Evolutionary conservation across 176 grass and related monocot species (phyloP), one percentile per base, ranked within the genome.

Genomic region (Juncus inflexus): DNA sequence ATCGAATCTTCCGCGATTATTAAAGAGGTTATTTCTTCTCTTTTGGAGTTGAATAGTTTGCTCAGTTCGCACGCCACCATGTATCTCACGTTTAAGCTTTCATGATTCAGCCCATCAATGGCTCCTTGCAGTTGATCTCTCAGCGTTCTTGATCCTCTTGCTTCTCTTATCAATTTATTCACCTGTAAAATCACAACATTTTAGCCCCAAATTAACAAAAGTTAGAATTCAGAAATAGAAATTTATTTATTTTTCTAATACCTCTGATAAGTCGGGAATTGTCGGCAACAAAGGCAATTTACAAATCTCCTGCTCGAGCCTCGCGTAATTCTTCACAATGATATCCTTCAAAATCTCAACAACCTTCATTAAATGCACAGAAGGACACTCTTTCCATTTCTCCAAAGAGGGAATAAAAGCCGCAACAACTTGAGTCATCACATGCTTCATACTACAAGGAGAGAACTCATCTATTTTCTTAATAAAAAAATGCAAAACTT

Each of bases 81-180:
- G 77, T 97, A 97, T 54, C 87, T 88, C 72, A 91, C 92, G 83
- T 97, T 97, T 81, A 97, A 54, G 78, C 92, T 97, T 64, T 91
- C 92, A 65, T 91, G 92, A 57, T 89, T 91, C 86, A 97, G 87
- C 80, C 87, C 92, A 79, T 83, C 67, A 43, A 86, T 71, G 49
- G 87, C 84, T 86, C 83, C 87, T 79, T 91, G 83, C 55, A 97
- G 83, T 79, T 91, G 82, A 78, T 97, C 92, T 65, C 70, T 71
- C 45, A 97, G 74, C 4, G 82, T 86, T 79, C 84, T 89, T 68
- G 77, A 78, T 76, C 87, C 92, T 73, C 87, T 97, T 62, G 92
- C 92, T 71, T 91, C 82, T 61, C 90, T 85, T 88, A 97, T 84
- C 50, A 91, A 74, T 77, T 86, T 81, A 64, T 91, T 91, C 37